A percentile compares a stretch with the other conserved stretches of the same genome.
These are phyloP conservation scores for Wallacemonas sp. DNA, from an alignment of 208 protist species.

Conservation along the genomic window DNA sequence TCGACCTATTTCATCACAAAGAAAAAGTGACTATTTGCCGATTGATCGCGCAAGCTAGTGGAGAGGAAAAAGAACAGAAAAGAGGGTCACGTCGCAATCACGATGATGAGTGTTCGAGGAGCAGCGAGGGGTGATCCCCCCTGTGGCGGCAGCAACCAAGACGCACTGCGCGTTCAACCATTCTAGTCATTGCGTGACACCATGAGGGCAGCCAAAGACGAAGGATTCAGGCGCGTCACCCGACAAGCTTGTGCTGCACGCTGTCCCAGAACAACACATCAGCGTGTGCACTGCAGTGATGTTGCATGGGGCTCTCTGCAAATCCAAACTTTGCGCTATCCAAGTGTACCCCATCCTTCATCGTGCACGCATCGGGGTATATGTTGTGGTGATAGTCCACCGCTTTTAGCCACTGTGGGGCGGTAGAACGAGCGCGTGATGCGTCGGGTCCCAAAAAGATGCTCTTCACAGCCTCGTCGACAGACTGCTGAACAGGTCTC, in stretches of 20 bases:
- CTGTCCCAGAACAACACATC: background rate
- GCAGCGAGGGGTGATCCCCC: background rate
- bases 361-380: constrained; percentile 6
- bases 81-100: too few relatives aligned
- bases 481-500: background rate
- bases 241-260: background rate
- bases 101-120: too few relatives aligned
- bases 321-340: constrained; percentile 9
- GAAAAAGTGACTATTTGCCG: too few relatives aligned
- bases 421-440: background rate
- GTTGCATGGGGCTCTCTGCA: background rate
- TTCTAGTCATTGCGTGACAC: too few relatives aligned
- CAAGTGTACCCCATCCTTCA: constrained; percentile 11
- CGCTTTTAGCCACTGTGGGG: background rate
- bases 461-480: background rate
- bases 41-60: background rate
- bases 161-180: too few relatives aligned
- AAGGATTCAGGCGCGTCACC: background rate
- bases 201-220: background rate
- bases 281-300: background rate
- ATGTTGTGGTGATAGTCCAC: background rate
- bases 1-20: too few relatives aligned
- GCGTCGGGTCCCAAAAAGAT: background rate
- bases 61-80: background rate
- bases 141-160: too few relatives aligned